Percentiles rank a stretch among this genome's conserved stretches.
Conservation (phyloP, 148 eudicot species). For the Cornus kousa region DNA sequence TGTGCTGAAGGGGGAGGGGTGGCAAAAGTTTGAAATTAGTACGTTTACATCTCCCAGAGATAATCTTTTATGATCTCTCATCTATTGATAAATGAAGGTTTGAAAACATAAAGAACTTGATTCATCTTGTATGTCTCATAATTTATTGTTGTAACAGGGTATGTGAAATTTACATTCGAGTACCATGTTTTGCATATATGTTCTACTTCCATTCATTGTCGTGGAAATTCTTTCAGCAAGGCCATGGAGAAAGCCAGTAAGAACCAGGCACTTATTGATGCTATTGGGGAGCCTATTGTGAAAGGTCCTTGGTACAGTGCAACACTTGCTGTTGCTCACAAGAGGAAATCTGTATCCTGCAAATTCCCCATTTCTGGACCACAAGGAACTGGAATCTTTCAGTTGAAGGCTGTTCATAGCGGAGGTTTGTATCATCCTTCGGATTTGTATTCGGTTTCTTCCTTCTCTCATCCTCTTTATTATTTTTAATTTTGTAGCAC, state of each 20-base stretch:
- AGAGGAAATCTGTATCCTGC: slow-evolving; percentile 85
- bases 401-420: slow-evolving; percentile 73
- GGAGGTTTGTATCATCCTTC: slow-evolving; percentile 50
- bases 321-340: slow-evolving; percentile 82
- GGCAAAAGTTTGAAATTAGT: background rate
- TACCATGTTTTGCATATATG: background rate
- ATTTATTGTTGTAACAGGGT: background rate
- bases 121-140: background rate
- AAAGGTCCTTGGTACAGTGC: slow-evolving; percentile 97
- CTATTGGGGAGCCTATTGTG: slow-evolving; percentile 83
- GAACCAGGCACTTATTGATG: slow-evolving; percentile 49
- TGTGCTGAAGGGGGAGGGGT: background rate
- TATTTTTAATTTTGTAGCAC: too few relatives aligned
- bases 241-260: slow-evolving; percentile 86
- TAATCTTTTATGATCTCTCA: background rate
- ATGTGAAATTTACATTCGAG: background rate
- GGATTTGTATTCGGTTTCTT: background rate
- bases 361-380: slow-evolving; percentile 93
- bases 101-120: background rate
- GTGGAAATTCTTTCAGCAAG: slow-evolving; percentile 50
- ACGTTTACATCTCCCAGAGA: background rate
- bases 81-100: background rate
- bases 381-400: slow-evolving; percentile 80
- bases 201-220: background rate
- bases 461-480: background rate